Percentiles rank a stretch among this genome's conserved stretches.
Conservation (phyloP, 768 basidiomycete genomes). For the Goffeauzyma gilvescens region DNA sequence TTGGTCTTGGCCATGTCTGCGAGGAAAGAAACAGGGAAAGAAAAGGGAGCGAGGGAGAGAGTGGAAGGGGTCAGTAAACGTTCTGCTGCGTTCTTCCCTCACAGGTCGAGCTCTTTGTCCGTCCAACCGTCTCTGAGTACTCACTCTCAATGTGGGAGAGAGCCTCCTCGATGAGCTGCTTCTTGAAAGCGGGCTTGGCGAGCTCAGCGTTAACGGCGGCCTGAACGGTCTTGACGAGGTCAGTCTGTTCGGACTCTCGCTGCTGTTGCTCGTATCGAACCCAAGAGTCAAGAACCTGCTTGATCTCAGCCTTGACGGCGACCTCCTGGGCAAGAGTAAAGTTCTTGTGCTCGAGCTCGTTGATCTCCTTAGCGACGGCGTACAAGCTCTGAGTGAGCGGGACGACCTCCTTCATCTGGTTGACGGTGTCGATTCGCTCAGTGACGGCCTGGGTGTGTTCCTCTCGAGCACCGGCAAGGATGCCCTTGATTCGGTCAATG, state of each 20-base stretch:
- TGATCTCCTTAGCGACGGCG: slow-evolving; percentile 87
- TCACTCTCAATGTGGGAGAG: slow-evolving; percentile 80
- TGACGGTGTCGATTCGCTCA: slow-evolving; percentile 76
- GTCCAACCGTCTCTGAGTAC: slow-evolving; percentile 32
- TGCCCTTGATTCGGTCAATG: slow-evolving; percentile 59
- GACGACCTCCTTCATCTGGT: slow-evolving; percentile 89
- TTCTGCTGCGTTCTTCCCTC: background rate
- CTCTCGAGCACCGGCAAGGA: slow-evolving; percentile 60
- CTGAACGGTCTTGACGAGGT: slow-evolving; percentile 59
- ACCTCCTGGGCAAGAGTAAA: slow-evolving; percentile 83
- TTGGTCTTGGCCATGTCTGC: slow-evolving; percentile 80
- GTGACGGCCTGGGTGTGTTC: slow-evolving; percentile 87
- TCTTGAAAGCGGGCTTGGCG: slow-evolving; percentile 62
- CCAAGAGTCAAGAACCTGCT: slow-evolving; percentile 90
- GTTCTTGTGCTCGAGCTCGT: slow-evolving; percentile 66
- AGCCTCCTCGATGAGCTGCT: slow-evolving; percentile 66
- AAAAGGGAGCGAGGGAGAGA: background rate
- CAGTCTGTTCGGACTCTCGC: slow-evolving; percentile 89
- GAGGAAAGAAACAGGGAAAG: background rate
- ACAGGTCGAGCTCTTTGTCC: background rate
- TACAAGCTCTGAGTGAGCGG: slow-evolving; percentile 78
- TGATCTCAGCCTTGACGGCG: slow-evolving; percentile 68
- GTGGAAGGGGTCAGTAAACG: background rate
- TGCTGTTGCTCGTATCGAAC: slow-evolving; percentile 90
- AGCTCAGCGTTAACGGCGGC: slow-evolving; percentile 25